These are phyloP conservation scores for Dothistroma septosporum DNA, from an alignment of 2,329 filamentous ascomycete species.

Conservation along the genomic window DNA sequence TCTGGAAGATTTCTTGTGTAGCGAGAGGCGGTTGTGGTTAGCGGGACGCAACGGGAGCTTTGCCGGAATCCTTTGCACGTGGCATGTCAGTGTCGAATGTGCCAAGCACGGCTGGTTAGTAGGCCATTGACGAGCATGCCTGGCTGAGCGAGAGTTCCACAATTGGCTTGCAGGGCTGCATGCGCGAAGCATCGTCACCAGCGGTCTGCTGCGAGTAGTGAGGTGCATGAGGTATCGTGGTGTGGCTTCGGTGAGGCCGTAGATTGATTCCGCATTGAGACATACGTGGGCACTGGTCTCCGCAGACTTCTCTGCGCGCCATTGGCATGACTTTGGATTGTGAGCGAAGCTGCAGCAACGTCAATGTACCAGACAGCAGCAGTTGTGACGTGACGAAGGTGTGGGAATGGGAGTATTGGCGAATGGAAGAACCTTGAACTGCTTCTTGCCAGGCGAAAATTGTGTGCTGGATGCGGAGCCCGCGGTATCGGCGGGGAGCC, in stretches of 20 bases:
- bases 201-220: background rate
- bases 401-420: background rate
- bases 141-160: background rate
- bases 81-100: background rate
- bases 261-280: slow-evolving; percentile 3
- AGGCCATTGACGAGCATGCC: background rate
- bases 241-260: slow-evolving; percentile 4
- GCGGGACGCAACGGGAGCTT: background rate
- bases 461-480: background rate
- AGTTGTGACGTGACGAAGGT: background rate
- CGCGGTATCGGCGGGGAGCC: background rate
- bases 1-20: background rate
- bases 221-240: background rate
- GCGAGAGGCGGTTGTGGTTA: background rate
- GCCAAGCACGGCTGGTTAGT: background rate
- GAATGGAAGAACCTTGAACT: background rate
- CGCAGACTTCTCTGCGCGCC: background rate
- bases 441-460: background rate
- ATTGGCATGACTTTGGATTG: background rate
- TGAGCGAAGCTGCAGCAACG: background rate
- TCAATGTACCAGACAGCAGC: background rate
- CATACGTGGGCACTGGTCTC: background rate
- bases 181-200: background rate
- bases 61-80: slow-evolving; percentile 4
- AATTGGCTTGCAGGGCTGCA: slow-evolving; percentile 1